phyloP scores from a whole-genome alignment of 495 filamentous ascomycete species.

The Hypomontagnella monticulosa region DNA sequence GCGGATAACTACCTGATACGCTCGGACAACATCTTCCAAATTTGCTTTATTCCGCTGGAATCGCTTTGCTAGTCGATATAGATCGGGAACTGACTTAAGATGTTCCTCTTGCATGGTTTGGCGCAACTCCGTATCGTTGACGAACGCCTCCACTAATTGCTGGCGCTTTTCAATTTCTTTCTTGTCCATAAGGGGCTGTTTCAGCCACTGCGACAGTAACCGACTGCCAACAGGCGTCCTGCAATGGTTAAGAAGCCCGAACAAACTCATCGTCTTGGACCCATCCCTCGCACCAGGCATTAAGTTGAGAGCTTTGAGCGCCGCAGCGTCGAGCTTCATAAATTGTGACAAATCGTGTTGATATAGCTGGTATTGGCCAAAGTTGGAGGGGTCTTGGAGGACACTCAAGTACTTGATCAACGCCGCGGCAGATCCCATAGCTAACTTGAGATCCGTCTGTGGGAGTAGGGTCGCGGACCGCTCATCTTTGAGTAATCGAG shows the following conservation, averaged over 20 bases:
- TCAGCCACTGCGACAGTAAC: slow-evolving; percentile 94
- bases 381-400: slow-evolving; percentile 89
- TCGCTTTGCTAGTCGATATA: slow-evolving; percentile 92
- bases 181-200: slow-evolving; percentile 95
- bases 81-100: slow-evolving; percentile 89
- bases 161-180: slow-evolving; percentile 90
- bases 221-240: slow-evolving; percentile 94
- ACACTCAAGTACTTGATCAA: slow-evolving; percentile 96
- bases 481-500: slow-evolving; percentile 86
- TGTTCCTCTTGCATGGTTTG: slow-evolving; percentile 99
- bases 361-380: slow-evolving; percentile 95
- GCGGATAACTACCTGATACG: slow-evolving; percentile 93
- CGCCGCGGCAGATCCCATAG: slow-evolving; percentile 94
- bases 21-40: slow-evolving; percentile 93
- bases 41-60: slow-evolving; percentile 92
- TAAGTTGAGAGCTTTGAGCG: slow-evolving; percentile 91
- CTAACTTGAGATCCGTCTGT: slow-evolving; percentile 92
- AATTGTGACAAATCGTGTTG: slow-evolving; percentile 97
- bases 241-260: slow-evolving; percentile 94
- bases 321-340: slow-evolving; percentile 98
- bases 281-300: slow-evolving; percentile 97
- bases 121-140: slow-evolving; percentile 89
- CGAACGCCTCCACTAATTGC: slow-evolving; percentile 94
- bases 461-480: slow-evolving; percentile 78
- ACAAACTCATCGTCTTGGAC: slow-evolving; percentile 96